Percentiles rank a stretch among this genome's conserved stretches.
phyloP scores from a whole-genome alignment of 331 rosid genomes.

The Saraca asoca region DNA sequence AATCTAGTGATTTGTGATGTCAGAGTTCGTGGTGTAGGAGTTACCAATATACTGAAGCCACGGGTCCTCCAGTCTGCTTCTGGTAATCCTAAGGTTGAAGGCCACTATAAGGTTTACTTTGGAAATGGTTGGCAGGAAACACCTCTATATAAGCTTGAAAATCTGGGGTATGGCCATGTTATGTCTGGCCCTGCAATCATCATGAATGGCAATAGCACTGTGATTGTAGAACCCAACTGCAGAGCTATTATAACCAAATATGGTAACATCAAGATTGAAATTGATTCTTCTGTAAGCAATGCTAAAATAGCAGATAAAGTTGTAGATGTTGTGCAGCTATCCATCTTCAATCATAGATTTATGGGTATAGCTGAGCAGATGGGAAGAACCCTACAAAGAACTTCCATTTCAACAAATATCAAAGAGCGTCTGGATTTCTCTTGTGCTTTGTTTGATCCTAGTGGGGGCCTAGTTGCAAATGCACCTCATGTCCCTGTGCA shows the following conservation, averaged over 20 bases:
- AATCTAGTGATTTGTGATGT: constrained; percentile 74
- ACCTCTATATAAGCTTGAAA: constrained; percentile 80
- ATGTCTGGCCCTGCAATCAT: constrained; percentile 75
- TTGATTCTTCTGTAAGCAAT: constrained; percentile 54
- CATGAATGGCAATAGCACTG: constrained; percentile 94
- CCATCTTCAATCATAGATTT: constrained; percentile 86
- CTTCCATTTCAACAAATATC: constrained; percentile 90
- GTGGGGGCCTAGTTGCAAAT: constrained; percentile 89
- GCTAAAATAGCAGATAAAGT: constrained; percentile 56
- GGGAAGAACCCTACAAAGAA: constrained; percentile 93
- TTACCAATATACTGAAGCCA: constrained; percentile 82
- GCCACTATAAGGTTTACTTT: constrained; percentile 73
- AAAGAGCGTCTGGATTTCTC: constrained; percentile 94
- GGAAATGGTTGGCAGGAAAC: constrained; percentile 78
- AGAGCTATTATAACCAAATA: constrained; percentile 72
- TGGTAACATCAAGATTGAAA: constrained; percentile 76
- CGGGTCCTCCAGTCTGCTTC: constrained; percentile 45
- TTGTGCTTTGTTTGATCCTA: constrained; percentile 88
- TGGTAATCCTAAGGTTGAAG: constrained; percentile 61
- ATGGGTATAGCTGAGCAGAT: constrained; percentile 99
- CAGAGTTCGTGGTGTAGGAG: constrained; percentile 79
- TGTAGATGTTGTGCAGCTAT: constrained; percentile 86
- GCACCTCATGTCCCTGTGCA: constrained; percentile 95
- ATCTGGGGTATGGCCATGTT: constrained; percentile 62
- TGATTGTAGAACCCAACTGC: constrained; percentile 74